Base-by-base conservation (phyloP, 441 rosid species). In the Gossypium trilobum region DNA sequence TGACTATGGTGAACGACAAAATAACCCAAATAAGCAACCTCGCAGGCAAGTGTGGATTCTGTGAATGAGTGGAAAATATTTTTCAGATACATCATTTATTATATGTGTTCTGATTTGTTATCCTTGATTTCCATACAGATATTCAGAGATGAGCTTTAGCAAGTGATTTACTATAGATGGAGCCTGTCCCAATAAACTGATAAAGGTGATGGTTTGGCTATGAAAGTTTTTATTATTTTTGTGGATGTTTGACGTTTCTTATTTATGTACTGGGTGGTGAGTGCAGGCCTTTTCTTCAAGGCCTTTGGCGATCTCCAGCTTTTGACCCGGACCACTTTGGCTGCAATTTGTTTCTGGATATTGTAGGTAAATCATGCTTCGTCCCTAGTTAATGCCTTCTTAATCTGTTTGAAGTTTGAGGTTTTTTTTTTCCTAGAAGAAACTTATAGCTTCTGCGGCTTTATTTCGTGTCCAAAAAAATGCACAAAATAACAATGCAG, bases 111-210 rank as follows among this genome's bases (percentile, higher is more conserved):
- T 22, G 10, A 17, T 1, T 5, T 59, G 60, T 9, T 25, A 8
- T 67, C 42, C n/a, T 50, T 63, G 36, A 44, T 39, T 61, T 58
- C 4, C 25, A 7, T 86, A 81, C 82, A 90, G 96, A 88, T 90
- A 88, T 76, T 90, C 93, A 0, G 91, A 88, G 78, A 91, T 91
- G 96, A 89, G 88, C 76, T 90, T 86, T 83, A 86, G 89, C 85
- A 86, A 87, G 88, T 84, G 85, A 84, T 83, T 82, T 78, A 51
- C 83, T 63, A 69, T 64, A 77, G 63, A 72, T 62, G 82, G 51
- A 75, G 70, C 68, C 25, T 80, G 73, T 77, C 73, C 70, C 77
- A 81, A 80, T 84, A 78, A 82, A 75, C 82, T 72, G 78, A 73
- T 74, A 42, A 78, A 82, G 85, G 89, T 85, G 73, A 17, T 71